A percentile compares a stretch with the other conserved stretches of the same genome.
Conservation (phyloP, 2,329 filamentous ascomycete species). For the Aspergillus sp. region DNA sequence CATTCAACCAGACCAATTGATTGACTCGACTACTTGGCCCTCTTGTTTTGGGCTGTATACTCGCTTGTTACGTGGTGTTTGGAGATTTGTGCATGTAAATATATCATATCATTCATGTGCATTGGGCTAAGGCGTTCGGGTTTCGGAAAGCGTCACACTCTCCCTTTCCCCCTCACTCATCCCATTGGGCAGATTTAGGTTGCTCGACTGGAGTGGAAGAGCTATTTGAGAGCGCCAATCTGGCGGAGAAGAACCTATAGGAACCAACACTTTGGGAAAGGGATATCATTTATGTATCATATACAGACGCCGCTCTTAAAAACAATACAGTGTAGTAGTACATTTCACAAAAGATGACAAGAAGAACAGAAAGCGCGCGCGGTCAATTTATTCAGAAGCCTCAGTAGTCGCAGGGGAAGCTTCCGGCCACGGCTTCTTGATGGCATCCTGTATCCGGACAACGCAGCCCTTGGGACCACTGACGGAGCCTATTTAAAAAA, state of each 20-base stretch:
- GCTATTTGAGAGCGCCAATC: neutral
- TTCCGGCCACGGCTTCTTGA: slow-evolving; percentile 78
- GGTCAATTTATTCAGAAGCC: slow-evolving; percentile 18
- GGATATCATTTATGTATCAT: slow-evolving; percentile 46
- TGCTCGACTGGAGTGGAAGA: neutral
- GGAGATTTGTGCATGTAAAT: slow-evolving; percentile 11
- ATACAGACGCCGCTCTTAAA: slow-evolving; percentile 41
- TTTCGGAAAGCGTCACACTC: neutral
- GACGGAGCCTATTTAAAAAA: slow-evolving; percentile 59
- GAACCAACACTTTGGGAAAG: slow-evolving; percentile 9
- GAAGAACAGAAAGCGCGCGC: neutral
- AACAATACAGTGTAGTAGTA: slow-evolving; percentile 42
- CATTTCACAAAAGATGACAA: slow-evolving; percentile 27
- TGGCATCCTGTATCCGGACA: slow-evolving; percentile 83
- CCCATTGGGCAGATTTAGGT: neutral
- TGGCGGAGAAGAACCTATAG: neutral
- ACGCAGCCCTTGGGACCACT: slow-evolving; percentile 85
- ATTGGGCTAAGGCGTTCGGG: slow-evolving; percentile 18
- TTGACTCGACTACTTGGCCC: slow-evolving; percentile 29
- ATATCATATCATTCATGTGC: slow-evolving; percentile 7
- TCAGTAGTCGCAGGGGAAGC: slow-evolving; percentile 31
- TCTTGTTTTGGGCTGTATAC: neutral
- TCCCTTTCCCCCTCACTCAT: neutral
- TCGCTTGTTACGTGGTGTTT: neutral
- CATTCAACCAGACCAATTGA: slow-evolving; percentile 59